Conservation (phyloP, 75 land plant genomes). For the Selaginella tamariscina region DNA sequence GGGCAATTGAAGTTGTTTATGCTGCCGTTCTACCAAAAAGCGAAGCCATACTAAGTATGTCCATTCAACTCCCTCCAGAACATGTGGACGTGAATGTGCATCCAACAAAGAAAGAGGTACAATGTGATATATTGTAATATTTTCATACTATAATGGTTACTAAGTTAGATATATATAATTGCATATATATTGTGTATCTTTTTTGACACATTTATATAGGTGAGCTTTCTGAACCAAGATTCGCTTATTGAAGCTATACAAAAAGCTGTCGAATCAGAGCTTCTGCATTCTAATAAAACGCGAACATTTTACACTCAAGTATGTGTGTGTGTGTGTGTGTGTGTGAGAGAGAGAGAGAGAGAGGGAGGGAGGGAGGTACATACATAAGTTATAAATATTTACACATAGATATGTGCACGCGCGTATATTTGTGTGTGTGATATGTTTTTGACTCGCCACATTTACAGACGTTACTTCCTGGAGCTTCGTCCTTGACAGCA, state of each 20-base stretch:
- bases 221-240: conserved; percentile 95
- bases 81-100: conserved; percentile 99
- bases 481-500: conserved; percentile 15
- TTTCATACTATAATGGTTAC: background rate
- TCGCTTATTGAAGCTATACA: conserved; percentile 70
- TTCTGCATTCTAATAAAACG: conserved; percentile 61
- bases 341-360: too few species aligned
- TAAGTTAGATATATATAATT: background rate
- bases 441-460: background rate
- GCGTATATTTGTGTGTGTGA: too few species aligned
- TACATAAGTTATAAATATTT: too few species aligned
- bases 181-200: background rate
- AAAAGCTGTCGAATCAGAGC: conserved; percentile 57
- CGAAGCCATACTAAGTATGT: conserved; percentile 96
- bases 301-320: conserved; percentile 75
- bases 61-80: conserved; percentile 71
- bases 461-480: conserved; percentile 28
- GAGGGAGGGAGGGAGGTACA: too few species aligned
- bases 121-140: background rate
- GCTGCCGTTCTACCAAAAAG: conserved; percentile 85
- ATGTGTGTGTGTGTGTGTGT: too few species aligned
- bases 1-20: conserved; percentile 94
- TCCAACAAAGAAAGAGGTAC: conserved; percentile 97
- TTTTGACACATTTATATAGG: conserved; percentile 35
- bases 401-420: too few species aligned